Base-by-base conservation (phyloP, 257 asterid species). In the Capsicum chinense region DNA sequence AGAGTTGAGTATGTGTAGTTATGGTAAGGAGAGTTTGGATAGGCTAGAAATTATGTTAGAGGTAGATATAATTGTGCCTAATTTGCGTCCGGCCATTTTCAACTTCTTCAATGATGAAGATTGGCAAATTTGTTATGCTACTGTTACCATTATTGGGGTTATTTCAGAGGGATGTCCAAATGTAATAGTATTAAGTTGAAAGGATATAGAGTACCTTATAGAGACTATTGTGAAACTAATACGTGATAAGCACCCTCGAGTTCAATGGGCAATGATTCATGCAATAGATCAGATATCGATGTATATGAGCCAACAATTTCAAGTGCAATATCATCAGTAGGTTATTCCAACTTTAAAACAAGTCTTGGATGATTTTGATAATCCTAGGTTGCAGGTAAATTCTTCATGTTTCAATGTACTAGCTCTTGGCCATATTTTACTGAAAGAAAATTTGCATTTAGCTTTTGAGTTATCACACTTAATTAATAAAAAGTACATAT, bases 341-440 rank as follows among this genome's bases (percentile, higher is more conserved):
- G 4, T 83, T 19, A 26, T 70, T 57, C 81, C 59, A 9, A 58
- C 71, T 54, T 39, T 39, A 3, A 10, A 6, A 4, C 5, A 68
- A 54, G 56, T 59, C 26, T 13, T 56, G 19, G 70, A 12, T 83
- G 85, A 83, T 69, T 2, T 83, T 70, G 57, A 13, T 8, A 56
- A 69, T 70, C 59, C 85, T 6, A 81, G 84, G 70, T 44, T 81
- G n/a, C 84, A 81, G 59, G 84, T 81, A 60, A 44, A 44, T 44
- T 6, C 3, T 39, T 39, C 5, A 13, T 7, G 52, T 26, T 68
- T 68, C 50, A 35, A 9, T 70, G 44, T 39, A 39, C 5, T 39
- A 39, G 44, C 3, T 39, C 44, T 39, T 39, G 44, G 44, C 44
- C 44, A 39, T 39, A 39, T 39, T 39, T 39, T 39, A 39, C 44